Conservation (phyloP, 352 stramenopile genomes). For the Elongisporangium senticosum region DNA sequence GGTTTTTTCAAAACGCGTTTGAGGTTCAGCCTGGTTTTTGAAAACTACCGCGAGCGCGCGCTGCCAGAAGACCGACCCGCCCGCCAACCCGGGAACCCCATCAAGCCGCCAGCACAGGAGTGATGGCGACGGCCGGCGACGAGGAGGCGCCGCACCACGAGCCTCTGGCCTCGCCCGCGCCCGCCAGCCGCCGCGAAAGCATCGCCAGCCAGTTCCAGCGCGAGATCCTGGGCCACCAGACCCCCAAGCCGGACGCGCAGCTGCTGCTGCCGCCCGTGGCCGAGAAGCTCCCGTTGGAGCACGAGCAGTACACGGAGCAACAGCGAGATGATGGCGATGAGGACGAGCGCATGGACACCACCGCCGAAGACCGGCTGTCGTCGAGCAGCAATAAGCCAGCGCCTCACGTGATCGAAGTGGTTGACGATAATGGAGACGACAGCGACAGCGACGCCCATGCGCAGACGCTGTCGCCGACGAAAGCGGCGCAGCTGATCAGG, state of each 20-base stretch:
- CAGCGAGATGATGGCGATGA: neutral
- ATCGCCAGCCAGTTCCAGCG: constrained; percentile 58
- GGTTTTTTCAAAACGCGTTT: neutral
- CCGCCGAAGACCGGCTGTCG: neutral
- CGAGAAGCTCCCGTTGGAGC: neutral
- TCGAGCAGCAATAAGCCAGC: neutral
- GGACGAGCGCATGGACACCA: neutral
- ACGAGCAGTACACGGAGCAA: neutral
- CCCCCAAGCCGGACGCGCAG: neutral
- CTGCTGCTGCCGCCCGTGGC: neutral
- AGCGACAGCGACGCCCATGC: constrained; percentile 10
- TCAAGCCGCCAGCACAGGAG: neutral
- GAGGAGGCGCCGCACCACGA: constrained; percentile 19
- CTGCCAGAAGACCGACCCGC: neutral
- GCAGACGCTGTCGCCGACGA: constrained; percentile 44
- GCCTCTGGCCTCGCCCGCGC: constrained; percentile 23
- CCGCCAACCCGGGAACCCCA: neutral
- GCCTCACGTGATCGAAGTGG: neutral
- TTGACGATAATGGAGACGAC: neutral
- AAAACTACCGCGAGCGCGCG: neutral
- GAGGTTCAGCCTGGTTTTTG: neutral
- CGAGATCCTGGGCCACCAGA: constrained; percentile 42
- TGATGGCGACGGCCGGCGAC: constrained; percentile 9
- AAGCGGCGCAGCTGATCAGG: constrained; percentile 24
- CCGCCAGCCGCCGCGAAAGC: constrained; percentile 24